Base-by-base conservation (phyloP, 441 rosid species). In the Flueggea neowawraea region DNA sequence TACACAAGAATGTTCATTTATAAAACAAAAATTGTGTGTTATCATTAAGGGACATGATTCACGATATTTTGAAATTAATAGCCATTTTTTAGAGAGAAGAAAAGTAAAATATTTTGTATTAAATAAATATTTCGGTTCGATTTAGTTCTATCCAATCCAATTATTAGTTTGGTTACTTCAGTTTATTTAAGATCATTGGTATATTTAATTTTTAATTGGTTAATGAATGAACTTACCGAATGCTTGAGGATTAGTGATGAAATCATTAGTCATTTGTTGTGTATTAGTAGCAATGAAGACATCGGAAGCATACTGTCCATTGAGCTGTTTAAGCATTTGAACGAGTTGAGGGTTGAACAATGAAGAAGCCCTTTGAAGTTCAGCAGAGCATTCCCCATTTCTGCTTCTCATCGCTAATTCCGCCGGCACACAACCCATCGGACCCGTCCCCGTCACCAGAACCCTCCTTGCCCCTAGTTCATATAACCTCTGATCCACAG, bases 351-450 rank as follows among this genome's bases (percentile, higher is more conserved):
- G 85, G 58, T 89, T 85, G 61, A 61, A 86, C 68, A 89, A 67
- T 2, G 66, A 14, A 0, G 91, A 82, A 0, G 96, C 98, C 69
- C 62, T 61, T 55, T 83, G 80, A 33, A 90, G 70, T 16, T 87
- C 90, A 0, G 45, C 31, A 0, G 81, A 64, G 66, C 96, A 89
- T 56, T 75, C 70, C 0, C 95, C 91, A 12, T 73, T 79, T 2
- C 62, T 55, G 63, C 86, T 49, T 45, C 91, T 53, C 69, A 32
- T 39, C 0, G 88, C 96, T 16, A 83, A 58, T 58, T 85, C 98
- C 0, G 93, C 83, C 0, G 93, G 98, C 51, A 81, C 95, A 65
- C 96, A 91, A 1, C 98, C 96, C 71, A 91, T 5, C 5, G 96
- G 91, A 15, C 96, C 95, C 2, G 87, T 87, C 14, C 95, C 98